Conservation (phyloP, 139 green algal species). For the Coelastrella sp. region DNA sequence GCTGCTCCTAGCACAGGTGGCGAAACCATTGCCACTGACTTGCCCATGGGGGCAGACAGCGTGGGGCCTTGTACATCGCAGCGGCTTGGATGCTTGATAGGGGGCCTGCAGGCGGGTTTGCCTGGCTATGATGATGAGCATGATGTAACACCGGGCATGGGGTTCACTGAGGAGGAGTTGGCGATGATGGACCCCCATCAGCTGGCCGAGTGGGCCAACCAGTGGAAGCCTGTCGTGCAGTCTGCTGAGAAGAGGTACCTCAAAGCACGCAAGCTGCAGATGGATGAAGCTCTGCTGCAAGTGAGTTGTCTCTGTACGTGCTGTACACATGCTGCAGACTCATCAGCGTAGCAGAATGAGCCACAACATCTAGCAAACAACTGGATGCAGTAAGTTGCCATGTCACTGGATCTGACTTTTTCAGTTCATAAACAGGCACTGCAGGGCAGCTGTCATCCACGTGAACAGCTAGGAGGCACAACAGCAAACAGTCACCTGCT, state of each 20-base stretch:
- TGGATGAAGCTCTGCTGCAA: slow-evolving; percentile 50
- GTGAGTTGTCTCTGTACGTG: background rate
- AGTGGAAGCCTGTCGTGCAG: slow-evolving; percentile 37
- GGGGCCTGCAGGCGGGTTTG: background rate
- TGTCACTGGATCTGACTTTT: too few relatives aligned
- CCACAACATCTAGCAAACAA: too few relatives aligned
- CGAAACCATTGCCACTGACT: background rate
- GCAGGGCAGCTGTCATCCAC: too few relatives aligned
- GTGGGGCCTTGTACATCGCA: background rate
- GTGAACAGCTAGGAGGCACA: too few relatives aligned
- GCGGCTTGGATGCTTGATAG: background rate
- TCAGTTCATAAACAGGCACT: too few relatives aligned
- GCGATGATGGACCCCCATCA: slow-evolving; percentile 17
- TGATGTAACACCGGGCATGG: background rate
- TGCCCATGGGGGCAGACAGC: background rate
- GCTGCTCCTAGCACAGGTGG: background rate
- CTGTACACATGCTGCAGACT: too few relatives aligned
- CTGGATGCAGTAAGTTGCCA: too few relatives aligned
- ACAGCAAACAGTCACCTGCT: too few relatives aligned
- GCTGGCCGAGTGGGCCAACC: slow-evolving; percentile 23
- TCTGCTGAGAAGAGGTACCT: slow-evolving; percentile 44
- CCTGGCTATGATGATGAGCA: background rate
- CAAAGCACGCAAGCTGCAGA: slow-evolving; percentile 31
- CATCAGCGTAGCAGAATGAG: too few relatives aligned
- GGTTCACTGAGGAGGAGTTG: background rate